Evolutionary conservation across 2,329 filamentous ascomycete species (phyloP), one percentile per base, ranked within the genome.

Genomic region (Aschersonia sp.): DNA sequence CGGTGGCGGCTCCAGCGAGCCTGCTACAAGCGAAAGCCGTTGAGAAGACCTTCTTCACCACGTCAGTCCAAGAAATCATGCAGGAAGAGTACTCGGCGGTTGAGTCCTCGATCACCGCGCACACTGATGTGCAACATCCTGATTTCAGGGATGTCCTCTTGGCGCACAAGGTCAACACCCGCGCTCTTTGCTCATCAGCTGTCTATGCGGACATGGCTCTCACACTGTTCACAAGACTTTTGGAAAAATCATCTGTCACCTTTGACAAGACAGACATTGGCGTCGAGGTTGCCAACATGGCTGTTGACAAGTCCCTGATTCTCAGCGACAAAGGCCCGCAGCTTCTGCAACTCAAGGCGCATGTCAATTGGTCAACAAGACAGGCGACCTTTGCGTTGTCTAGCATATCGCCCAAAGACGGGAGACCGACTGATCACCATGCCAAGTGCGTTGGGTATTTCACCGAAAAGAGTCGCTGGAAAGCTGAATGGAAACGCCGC

Each of bases 401-500:
- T 40, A 57, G 55, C 45, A 51, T 58, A 32, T 42, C 40, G 9
- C 53, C 52, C 29, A 32, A 40, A 5, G 31, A 45, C 5, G 56
- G 55, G 6, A 47, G 46, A 3, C 49, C 49, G 30, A 55, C 48
- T 0, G 14, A 41, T 0, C 49, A 51, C 6, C 55, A 58, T 39
- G 54, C 55, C 22, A 51, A 44, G 7, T 55, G 48, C 35, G 51
- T 35, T 0, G 41, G 55, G 12, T 40, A 30, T 2, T 39, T 50
- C 11, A 41, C 48, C 7, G 48, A 40, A 5, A 46, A 37, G 5
- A n/a, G 10, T 29, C 40, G 40, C 12, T 42, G 40, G 40, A 42
- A 42, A n/a, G 49, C 35, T 0, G 51, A 57, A 35, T 59, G 56
- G 57, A 53, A 55, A 12, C 50, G 54, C 4, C 54, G 49, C 22